These are phyloP conservation scores for Marvania coccoides DNA, from an alignment of 139 green algal genomes.

Conservation along the genomic window DNA sequence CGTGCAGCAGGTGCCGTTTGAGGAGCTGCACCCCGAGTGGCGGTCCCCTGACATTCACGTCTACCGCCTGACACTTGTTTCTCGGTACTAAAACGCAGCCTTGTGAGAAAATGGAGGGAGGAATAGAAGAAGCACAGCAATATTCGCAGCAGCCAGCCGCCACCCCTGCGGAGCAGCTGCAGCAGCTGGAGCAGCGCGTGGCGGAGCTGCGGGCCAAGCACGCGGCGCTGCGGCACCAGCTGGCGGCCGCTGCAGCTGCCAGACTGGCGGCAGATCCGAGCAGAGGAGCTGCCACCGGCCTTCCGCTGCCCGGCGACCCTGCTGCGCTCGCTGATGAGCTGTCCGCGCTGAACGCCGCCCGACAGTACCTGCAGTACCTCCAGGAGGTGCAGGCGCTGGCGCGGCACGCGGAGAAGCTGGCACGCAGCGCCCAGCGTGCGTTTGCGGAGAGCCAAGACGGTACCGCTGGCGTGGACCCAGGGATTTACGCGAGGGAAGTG, in stretches of 20 bases:
- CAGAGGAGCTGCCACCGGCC: background rate
- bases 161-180: background rate
- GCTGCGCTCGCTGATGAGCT: slow-evolving; percentile 38
- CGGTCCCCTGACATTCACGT: slow-evolving; percentile 25
- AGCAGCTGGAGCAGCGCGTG: slow-evolving; percentile 7
- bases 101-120: background rate
- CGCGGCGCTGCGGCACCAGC: slow-evolving; percentile 1
- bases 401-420: slow-evolving; percentile 16
- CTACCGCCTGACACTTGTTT: slow-evolving; percentile 4
- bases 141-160: background rate
- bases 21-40: slow-evolving; percentile 35
- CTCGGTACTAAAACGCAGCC: background rate
- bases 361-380: slow-evolving; percentile 3
- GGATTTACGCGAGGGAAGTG: background rate
- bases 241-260: slow-evolving; percentile 2
- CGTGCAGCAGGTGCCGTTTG: slow-evolving; percentile 9
- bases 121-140: background rate
- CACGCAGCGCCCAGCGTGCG: background rate
- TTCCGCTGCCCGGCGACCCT: slow-evolving; percentile 18
- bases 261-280: background rate
- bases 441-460: background rate
- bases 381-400: slow-evolving; percentile 9
- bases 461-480: background rate
- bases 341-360: slow-evolving; percentile 14
- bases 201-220: background rate